These are phyloP conservation scores for Candida sanyaensis DNA, from an alignment of 1,139 yeast species.

Conservation along the genomic window DNA sequence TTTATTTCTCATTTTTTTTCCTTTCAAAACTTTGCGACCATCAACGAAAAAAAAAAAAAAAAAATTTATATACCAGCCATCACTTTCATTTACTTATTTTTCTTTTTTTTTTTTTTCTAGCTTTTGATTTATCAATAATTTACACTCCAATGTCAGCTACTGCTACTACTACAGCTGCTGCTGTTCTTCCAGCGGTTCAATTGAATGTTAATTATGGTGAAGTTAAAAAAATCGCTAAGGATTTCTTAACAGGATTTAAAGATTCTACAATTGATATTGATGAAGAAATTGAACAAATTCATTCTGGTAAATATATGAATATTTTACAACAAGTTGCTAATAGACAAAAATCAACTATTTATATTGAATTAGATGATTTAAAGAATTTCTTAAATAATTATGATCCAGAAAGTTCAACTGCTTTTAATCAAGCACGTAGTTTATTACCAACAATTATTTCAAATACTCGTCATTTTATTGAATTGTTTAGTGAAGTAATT, in stretches of 20 bases:
- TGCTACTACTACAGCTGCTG: slow-evolving; percentile 32
- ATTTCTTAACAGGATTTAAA: slow-evolving; percentile 64
- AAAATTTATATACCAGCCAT: background rate
- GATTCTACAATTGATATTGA: slow-evolving; percentile 27
- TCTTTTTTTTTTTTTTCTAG: too few relatives aligned
- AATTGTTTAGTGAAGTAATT: slow-evolving; percentile 69
- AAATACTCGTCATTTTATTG: slow-evolving; percentile 80
- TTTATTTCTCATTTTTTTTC: too few relatives aligned
- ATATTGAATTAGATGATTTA: slow-evolving; percentile 84
- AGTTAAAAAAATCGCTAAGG: slow-evolving; percentile 51
- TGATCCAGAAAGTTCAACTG: slow-evolving; percentile 12
- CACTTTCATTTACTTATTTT: background rate
- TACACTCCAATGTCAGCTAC: slow-evolving; percentile 27
- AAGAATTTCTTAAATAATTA: slow-evolving; percentile 60
- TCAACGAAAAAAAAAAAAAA: background rate
- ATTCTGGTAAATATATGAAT: slow-evolving; percentile 60
- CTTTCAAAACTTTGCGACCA: background rate
- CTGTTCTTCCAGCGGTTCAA: slow-evolving; percentile 55
- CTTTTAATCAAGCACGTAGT: slow-evolving; percentile 28
- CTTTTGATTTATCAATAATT: slow-evolving; percentile 3
- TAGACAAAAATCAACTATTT: slow-evolving; percentile 68
- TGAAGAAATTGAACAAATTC: slow-evolving; percentile 12
- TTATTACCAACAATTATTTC: slow-evolving; percentile 61
- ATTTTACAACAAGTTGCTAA: slow-evolving; percentile 82
- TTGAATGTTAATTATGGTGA: slow-evolving; percentile 64